Evolutionary conservation across 2,329 filamentous ascomycete species (phyloP), one percentile per base, ranked within the genome.

Genomic region (Sporothrix pallida): DNA sequence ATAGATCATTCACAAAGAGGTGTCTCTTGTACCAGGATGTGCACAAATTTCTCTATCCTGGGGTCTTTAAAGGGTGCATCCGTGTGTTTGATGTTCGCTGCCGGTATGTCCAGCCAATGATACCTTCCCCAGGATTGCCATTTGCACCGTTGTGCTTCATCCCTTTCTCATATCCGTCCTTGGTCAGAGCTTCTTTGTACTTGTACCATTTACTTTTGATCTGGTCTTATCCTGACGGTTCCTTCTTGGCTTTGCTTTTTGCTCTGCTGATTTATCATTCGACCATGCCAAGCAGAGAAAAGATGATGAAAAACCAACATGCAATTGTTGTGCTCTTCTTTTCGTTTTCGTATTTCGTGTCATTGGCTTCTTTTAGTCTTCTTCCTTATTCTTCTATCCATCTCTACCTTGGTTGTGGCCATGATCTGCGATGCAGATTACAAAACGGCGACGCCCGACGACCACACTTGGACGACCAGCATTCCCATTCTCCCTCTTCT

Each of bases 381-480:
- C 20, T 23, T 58, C 15, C 10, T 1, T 7, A 6, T n/a, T 10
- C 52, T 70, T 31, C n/a, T 8, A 65, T 23, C 31, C 23, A 10
- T 26, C 23, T 46, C 50, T 46, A n/a, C 12, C 50, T 42, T 70
- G 26, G 26, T 56, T 70, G 0, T 15, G 48, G 3, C 46, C 37
- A 31, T 46, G 31, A 65, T 46, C 62, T n/a, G 37, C 62, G n/a
- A 20, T 23, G 62, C 62, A 65, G 62, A 46, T 65, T 65, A 37
- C 62, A 65, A 65, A 65, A 65, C 62, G 5, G 37, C 17, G 17
- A 20, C n/a, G 62, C 17, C 62, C 50, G 15, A 52, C 50, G 50
- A 52, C 46, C 46, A 20, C 50, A 52, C 15, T 17, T 17, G 15
- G 46, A 26, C 23, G n/a, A 20, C 60, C 60, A 23, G 44, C 31